Evolutionary conservation across 495 filamentous ascomycete genomes (phyloP), one percentile per base, ranked within the genome.

Genomic region (Hyphodiscus hymeniophilus): DNA sequence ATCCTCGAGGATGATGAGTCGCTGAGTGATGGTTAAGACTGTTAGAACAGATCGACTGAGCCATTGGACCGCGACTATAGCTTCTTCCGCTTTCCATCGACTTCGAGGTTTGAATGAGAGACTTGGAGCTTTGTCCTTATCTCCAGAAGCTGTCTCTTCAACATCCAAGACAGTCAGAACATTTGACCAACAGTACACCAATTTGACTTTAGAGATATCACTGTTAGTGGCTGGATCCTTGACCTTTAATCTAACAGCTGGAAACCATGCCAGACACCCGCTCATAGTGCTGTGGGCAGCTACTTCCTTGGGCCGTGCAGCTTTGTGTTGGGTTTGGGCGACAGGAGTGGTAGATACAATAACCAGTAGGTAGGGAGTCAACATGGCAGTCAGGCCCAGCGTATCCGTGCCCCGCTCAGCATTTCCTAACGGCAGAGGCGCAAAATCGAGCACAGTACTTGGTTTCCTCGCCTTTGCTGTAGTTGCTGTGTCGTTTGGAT

Each of bases 121-220:
- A 36, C 69, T 77, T 7, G 90, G 81, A 3, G 85, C 87, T 47
- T 82, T 84, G 38, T 83, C 77, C 33, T 69, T 72, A 48, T 81
- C 70, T 23, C 87, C 81, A 2, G 82, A 72, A 35, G 79, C 78
- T 17, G 78, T 70, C 53, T 87, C 84, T 31, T 87, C 80, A 17
- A 96, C 75, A 42, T 99, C 94, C 20, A 97, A 61, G 16, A 97
- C 82, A 0, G 91, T 96, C 48, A 99, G 69, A 23, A 97, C 79
- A 58, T 95, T 95, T 10, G 90, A 96, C 94, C 92, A 99, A 60
- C 88, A 95, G 64, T 97, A 99, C 1, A 87, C 89, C n/a, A 99
- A 73, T 61, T 96, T 97, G 36, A 84, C 81, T 58, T 79, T 80
- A 13, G 85, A 88, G 28, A 77, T 64, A 21, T 70, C 63, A 47